Evolutionary conservation across 495 filamentous ascomycete genomes (phyloP), one percentile per base, ranked within the genome.

Genomic region (Immersiella caudata): DNA sequence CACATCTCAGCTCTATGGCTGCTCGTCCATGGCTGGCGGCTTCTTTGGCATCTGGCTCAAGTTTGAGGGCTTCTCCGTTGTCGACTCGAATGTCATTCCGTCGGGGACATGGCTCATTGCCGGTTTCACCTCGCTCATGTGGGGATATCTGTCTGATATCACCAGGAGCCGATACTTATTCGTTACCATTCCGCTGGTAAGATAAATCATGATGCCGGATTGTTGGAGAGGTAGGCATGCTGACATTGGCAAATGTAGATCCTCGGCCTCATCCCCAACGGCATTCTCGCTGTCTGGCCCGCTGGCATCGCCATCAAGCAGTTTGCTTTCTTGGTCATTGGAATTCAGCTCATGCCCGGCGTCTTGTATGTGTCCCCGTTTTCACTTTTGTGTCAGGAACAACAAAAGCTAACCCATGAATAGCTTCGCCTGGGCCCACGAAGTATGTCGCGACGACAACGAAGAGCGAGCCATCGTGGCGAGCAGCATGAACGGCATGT

Each of bases 381-480:
- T 21, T 6, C 6, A n/a, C n/a, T n/a, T n/a, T n/a, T n/a, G 22
- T 25, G 9, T 9, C 11, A n/a, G 18, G n/a, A n/a, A n/a, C 1
- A 11, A 14, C 22, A 22, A 6, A 8, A 6, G 11, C 36, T 56
- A 21, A 58, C 16, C 20, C 0, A 11, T 8, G 29, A 3, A 26
- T n/a, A 63, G 51, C 27, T 73, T 82, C 78, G 71, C 71, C 25
- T 86, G 84, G 84, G 79, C 83, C 0, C 82, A 85, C 71, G 83
- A 74, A 71, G 80, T 78, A 74, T 85, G 75, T 62, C 77, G 76
- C 7, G 70, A 74, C 21, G 81, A 82, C 62, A 78, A 80, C 3
- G 79, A 83, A 61, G 83, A 86, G 67, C 75, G 85, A 7, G 79
- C 83, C 0, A 69, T 86, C 24, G 81, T 84, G 1, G 77, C 85